These are phyloP conservation scores for Yarrowia yakushimensis DNA, from an alignment of 805 yeast genomes.

Conservation along the genomic window DNA sequence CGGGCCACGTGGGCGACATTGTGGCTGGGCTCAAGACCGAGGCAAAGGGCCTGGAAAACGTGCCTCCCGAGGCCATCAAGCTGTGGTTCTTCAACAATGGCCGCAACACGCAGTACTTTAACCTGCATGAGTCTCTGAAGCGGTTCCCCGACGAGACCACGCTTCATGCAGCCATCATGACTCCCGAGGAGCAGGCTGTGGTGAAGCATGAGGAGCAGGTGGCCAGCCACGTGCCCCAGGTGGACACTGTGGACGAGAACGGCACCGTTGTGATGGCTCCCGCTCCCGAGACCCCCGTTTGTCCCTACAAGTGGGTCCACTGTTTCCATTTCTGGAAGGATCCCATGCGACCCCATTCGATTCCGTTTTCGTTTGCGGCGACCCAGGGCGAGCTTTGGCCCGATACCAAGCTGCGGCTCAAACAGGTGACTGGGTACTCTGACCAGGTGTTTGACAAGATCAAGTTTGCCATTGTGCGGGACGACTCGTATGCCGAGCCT, in stretches of 20 bases:
- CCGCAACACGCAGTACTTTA: slow-evolving; percentile 38
- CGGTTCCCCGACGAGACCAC: slow-evolving; percentile 40
- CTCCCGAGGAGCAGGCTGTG: slow-evolving; percentile 40
- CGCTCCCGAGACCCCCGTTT: not conserved
- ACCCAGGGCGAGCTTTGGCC: slow-evolving; percentile 62
- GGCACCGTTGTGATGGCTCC: slow-evolving; percentile 12
- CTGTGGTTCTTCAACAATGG: slow-evolving; percentile 35
- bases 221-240: slow-evolving; percentile 30
- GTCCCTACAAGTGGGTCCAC: slow-evolving; percentile 16
- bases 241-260: slow-evolving; percentile 54
- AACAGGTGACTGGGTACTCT: slow-evolving; percentile 67
- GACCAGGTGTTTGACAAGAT: slow-evolving; percentile 77
- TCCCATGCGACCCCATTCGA: slow-evolving; percentile 65
- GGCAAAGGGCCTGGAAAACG: slow-evolving; percentile 41
- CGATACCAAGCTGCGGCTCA: slow-evolving; percentile 64
- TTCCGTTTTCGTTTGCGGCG: slow-evolving; percentile 76
- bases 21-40: slow-evolving; percentile 39
- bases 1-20: slow-evolving; percentile 3
- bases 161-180: slow-evolving; percentile 48
- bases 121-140: slow-evolving; percentile 41
- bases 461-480: slow-evolving; percentile 54
- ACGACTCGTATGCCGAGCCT: slow-evolving; percentile 37
- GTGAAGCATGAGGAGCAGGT: slow-evolving; percentile 31
- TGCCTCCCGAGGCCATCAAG: slow-evolving; percentile 39
- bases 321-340: slow-evolving; percentile 70